Percentiles rank a stretch among this genome's conserved stretches.
Evolutionary conservation across 1,284 basidiomycete genomes (phyloP).

Genomic region (Rhodotorula sp.): DNA sequence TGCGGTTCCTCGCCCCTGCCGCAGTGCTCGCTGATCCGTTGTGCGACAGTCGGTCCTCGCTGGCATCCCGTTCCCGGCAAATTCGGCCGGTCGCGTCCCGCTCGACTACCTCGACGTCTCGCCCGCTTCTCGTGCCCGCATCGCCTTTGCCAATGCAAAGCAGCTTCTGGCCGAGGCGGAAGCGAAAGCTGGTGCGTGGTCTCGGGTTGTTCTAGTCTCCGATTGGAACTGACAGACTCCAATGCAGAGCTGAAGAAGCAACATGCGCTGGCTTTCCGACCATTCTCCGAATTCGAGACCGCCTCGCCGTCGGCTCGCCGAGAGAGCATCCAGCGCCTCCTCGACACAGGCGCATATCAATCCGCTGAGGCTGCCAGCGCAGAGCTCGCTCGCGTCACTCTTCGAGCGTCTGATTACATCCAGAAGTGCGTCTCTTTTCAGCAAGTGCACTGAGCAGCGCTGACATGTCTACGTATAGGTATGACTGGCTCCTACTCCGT

Average conservation of each 20-base stretch:
- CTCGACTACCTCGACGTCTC: slow-evolving; percentile 47
- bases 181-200: slow-evolving; percentile 66
- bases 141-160: slow-evolving; percentile 71
- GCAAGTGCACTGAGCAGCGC: too few species aligned
- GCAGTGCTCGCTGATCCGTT: too few species aligned
- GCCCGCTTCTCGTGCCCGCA: slow-evolving; percentile 55
- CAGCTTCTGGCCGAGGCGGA: slow-evolving; percentile 77
- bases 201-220: background rate
- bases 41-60: slow-evolving; percentile 43
- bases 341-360: slow-evolving; percentile 54
- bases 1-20: too few species aligned
- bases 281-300: slow-evolving; percentile 54
- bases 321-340: background rate
- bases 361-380: slow-evolving; percentile 59
- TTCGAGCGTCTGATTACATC: slow-evolving; percentile 74
- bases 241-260: slow-evolving; percentile 62
- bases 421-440: slow-evolving; percentile 61
- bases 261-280: slow-evolving; percentile 64
- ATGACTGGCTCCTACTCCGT: slow-evolving; percentile 74
- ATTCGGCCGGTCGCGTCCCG: slow-evolving; percentile 51
- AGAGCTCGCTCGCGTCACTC: slow-evolving; percentile 57
- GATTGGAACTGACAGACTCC: background rate
- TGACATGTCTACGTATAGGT: slow-evolving; percentile 50
- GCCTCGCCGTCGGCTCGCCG: slow-evolving; percentile 40
- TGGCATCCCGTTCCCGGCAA: slow-evolving; percentile 47